Base-by-base conservation (phyloP, 805 yeast species). In the Spathaspora arborariae region DNA sequence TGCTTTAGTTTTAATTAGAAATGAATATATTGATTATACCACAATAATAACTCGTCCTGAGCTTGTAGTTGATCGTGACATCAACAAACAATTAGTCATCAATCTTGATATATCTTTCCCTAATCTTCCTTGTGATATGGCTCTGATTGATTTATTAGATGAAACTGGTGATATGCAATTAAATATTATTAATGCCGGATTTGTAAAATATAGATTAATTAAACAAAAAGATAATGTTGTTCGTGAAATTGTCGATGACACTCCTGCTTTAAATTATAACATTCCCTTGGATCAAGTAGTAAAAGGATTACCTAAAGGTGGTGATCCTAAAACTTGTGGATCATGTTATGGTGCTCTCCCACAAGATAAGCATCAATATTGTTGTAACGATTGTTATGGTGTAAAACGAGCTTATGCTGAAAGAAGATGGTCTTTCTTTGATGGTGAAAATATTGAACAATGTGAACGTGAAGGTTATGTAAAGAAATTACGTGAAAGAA, bases 381-480 rank as follows among this genome's bases (percentile, higher is more conserved):
- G 96, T 67, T 92, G 99, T 68, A 85, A 89, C 62, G 78, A 85
- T 21, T 92, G 99, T 72, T 85, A 78, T 38, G 80, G 88, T 38
- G 96, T 92, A 21, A 81, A 80, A 52, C 64, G 73, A 52, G 97
- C 97, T 0, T 94, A 92, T 62, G 84, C 86, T 18, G 76, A 74
- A 13, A 76, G 70, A 15, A 83, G 80, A 30, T 94, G 98, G 98
- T 91, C 85, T 2, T 92, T 94, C 65, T 85, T 71, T 56, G 98
- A 92, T 63, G 98, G 98, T 48, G 72, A 78, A 46, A 82, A 87
- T 49, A 81, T 94, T 49, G 88, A 82, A 51, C 98, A 92, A 67
- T 92, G 99, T 76, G 96, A 88, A 61, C 72, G 70, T 11, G 96
- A 89, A 63, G 94, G 96, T 5, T 90, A 88, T 63, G 95, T 88